Conservation (phyloP, 305 asterid genomes). For the Solanum hybrid region DNA sequence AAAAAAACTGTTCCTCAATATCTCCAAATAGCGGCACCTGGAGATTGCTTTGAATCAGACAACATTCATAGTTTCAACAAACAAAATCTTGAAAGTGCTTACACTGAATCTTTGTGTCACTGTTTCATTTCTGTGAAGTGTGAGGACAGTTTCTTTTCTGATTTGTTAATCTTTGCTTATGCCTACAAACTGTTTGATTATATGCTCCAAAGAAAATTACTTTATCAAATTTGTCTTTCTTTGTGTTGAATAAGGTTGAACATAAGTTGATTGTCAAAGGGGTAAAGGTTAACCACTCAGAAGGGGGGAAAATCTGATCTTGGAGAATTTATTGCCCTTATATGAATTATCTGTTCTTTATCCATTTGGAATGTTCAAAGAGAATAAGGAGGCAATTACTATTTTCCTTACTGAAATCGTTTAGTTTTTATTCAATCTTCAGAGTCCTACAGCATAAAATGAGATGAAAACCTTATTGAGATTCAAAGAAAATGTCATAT, state of each 20-base stretch:
- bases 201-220: neutral
- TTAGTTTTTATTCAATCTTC: neutral
- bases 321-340: neutral
- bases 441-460: neutral
- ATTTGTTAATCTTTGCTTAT: neutral
- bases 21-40: neutral
- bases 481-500: neutral
- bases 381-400: neutral
- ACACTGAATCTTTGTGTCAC: neutral
- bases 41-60: neutral
- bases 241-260: neutral
- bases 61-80: neutral
- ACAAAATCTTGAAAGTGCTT: neutral
- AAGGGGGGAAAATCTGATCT: neutral
- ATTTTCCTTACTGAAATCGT: neutral
- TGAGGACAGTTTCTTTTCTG: accelerated
- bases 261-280: neutral
- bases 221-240: neutral
- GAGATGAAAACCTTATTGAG: neutral
- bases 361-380: neutral
- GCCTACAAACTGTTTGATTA: neutral
- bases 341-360: neutral
- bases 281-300: neutral
- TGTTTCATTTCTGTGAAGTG: neutral
- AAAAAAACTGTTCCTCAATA: neutral